Evolutionary conservation across 441 rosid species (phyloP).

Genomic region (Omphalea diandra): DNA sequence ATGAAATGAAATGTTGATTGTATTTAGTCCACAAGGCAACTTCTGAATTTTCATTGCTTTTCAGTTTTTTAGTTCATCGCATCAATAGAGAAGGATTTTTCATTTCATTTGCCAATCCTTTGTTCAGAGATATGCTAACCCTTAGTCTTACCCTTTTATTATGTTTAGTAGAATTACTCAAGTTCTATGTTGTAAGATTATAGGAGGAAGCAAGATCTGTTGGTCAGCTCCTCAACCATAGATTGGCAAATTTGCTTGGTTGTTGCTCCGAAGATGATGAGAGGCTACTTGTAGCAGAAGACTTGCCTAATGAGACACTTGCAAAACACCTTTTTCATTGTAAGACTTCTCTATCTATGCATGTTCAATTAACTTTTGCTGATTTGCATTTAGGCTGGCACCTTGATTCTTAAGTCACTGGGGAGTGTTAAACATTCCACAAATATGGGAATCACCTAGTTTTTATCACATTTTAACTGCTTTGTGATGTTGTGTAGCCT

Average conservation of each 20-base stretch:
- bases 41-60: no score
- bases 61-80: background rate
- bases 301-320: slow-evolving; percentile 53
- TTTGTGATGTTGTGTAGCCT: no score
- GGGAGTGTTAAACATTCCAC: no score
- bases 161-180: background rate
- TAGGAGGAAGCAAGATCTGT: slow-evolving; percentile 52
- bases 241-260: slow-evolving; percentile 50
- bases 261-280: slow-evolving; percentile 54
- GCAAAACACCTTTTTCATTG: slow-evolving; percentile 59
- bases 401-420: no score
- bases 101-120: background rate
- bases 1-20: slow-evolving; percentile 5
- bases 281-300: slow-evolving; percentile 54
- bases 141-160: background rate
- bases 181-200: background rate
- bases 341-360: slow-evolving; percentile 28
- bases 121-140: background rate
- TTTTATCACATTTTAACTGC: background rate
- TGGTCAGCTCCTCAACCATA: slow-evolving; percentile 42
- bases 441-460: no score
- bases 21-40: background rate
- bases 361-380: background rate
- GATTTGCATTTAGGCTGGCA: background rate
- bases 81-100: slow-evolving; percentile 3